A percentile compares a stretch with the other conserved stretches of the same genome.
Evolutionary conservation across 805 yeast species (phyloP).

Genomic region (Wickerhamiella nectarea): DNA sequence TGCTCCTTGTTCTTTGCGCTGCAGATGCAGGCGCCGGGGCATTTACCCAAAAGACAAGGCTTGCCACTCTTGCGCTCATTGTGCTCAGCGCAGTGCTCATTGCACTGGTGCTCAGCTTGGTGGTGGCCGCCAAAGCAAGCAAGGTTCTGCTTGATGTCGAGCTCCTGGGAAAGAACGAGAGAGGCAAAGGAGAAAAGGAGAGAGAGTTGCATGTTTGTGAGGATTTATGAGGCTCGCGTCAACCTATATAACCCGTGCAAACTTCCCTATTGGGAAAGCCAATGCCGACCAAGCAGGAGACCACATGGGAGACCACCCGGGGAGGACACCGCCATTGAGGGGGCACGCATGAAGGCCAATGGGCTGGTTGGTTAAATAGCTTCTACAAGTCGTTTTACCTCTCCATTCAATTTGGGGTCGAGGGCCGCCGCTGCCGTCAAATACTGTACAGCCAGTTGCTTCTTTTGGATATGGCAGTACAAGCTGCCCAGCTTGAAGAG

Average conservation of each 20-base stretch:
- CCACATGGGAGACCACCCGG: no score
- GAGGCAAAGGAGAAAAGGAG: slow-evolving; percentile 4
- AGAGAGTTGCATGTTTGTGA: slow-evolving; percentile 9
- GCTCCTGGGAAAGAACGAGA: slow-evolving; percentile 2
- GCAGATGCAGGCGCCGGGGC: slow-evolving; percentile 9
- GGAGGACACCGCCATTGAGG: no score
- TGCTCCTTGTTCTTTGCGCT: not conserved
- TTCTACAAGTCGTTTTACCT: not conserved
- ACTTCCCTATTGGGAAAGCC: not conserved
- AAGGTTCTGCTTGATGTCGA: slow-evolving; percentile 1
- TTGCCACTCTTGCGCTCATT: not conserved
- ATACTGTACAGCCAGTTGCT: slow-evolving; percentile 65
- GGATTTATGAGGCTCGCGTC: not conserved
- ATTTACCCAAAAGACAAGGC: slow-evolving; percentile 4
- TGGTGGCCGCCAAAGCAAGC: not conserved
- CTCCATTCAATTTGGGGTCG: slow-evolving; percentile 53
- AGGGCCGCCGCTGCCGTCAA: slow-evolving; percentile 79
- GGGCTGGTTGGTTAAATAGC: no score
- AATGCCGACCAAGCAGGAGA: no score
- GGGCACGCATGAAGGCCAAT: no score
- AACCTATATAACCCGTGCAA: not conserved
- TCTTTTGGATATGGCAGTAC: slow-evolving; percentile 61
- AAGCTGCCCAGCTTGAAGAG: slow-evolving; percentile 81
- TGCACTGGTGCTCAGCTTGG: slow-evolving; percentile 1
- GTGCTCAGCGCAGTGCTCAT: not conserved